Base-by-base conservation (phyloP, 371 early-diverging fungal species). In the Rhizopus stolonifer region DNA sequence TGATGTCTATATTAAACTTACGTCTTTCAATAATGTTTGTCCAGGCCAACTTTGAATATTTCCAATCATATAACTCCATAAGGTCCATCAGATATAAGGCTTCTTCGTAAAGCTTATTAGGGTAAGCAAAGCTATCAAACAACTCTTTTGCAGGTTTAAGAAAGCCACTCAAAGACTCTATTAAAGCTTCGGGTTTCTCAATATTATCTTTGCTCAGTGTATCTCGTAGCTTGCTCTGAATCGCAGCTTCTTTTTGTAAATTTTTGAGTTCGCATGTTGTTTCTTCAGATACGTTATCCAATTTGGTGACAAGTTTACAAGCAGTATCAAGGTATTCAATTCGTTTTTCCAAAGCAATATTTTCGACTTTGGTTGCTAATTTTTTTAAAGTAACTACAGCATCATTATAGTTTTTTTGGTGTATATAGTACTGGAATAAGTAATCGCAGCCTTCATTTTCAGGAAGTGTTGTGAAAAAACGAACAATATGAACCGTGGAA, bases 51-150 rank as follows among this genome's bases (percentile, higher is more conserved):
- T 33, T 14, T n/a, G 32, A 52, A 34, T 31, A 62, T 1, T 33
- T 31, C 25, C 36, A 57, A 18, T 57, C 33, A 23, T 39, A 62
- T 7, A 25, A 3, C 9, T 57, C 42, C 33, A 57, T 36, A 10
- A 62, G 17, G 40, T 57, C 21, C 49, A 62, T 21, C 25, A 62
- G 49, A n/a, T n/a, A 32, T 14, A 62, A 43, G 8, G 48, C 63
- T 15, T 56, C 46, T n/a, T 57, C 52, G 40, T 57, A 49, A 10
- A 62, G 22, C 7, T 34, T 19, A 14, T 62, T 22, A 9, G 38
- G 44, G 43, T 25, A 40, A 33, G 54, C 53, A 23, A 38, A 49
- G 4, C 52, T n/a, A 13, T 53, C 4, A 8, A 49, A 24, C 15
- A 62, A 49, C 14, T 38, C 46, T 15, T 50, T 25, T 1, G 48